Conservation (phyloP, 805 yeast species). For the Yarrowia sp. region DNA sequence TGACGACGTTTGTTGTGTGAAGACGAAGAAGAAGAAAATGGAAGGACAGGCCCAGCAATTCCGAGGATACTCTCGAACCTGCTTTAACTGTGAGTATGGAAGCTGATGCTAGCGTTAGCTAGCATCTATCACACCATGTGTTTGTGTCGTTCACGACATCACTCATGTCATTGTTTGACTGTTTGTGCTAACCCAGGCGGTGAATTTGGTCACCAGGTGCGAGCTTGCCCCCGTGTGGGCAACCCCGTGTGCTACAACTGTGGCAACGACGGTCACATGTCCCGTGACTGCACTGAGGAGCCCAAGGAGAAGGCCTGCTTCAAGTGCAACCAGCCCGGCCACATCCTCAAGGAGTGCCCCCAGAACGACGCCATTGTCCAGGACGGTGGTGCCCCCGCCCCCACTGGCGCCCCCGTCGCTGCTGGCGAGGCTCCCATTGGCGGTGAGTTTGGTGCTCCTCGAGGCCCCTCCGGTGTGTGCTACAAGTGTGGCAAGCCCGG, state of each 20-base stretch:
- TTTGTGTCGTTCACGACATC: background rate
- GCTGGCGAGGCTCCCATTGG: slow-evolving; percentile 28
- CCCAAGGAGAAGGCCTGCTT: slow-evolving; percentile 84
- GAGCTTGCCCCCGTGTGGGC: slow-evolving; percentile 41
- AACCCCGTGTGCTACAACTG: slow-evolving; percentile 43
- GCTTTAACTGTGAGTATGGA: slow-evolving; percentile 21
- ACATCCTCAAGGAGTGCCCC: slow-evolving; percentile 76
- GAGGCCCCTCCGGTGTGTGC: slow-evolving; percentile 58
- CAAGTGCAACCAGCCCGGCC: slow-evolving; percentile 90
- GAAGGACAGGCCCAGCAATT: slow-evolving; percentile 24
- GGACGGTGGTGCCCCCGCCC: slow-evolving; percentile 25
- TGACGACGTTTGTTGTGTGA: slow-evolving; percentile 26
- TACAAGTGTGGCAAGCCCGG: slow-evolving; percentile 91
- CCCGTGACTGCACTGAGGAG: slow-evolving; percentile 84
- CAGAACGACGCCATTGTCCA: slow-evolving; percentile 27
- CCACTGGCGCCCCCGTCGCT: background rate
- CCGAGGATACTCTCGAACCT: slow-evolving; percentile 25
- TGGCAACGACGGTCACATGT: slow-evolving; percentile 65
- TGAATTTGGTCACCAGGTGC: slow-evolving; percentile 35
- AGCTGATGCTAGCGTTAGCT: no score
- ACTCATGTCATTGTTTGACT: background rate
- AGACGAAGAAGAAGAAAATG: slow-evolving; percentile 24
- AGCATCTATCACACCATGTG: no score
- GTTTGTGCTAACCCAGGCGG: slow-evolving; percentile 27
- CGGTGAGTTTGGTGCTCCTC: slow-evolving; percentile 29